Base-by-base conservation (phyloP, 2,329 filamentous ascomycete genomes). In the Fusarium sp. region DNA sequence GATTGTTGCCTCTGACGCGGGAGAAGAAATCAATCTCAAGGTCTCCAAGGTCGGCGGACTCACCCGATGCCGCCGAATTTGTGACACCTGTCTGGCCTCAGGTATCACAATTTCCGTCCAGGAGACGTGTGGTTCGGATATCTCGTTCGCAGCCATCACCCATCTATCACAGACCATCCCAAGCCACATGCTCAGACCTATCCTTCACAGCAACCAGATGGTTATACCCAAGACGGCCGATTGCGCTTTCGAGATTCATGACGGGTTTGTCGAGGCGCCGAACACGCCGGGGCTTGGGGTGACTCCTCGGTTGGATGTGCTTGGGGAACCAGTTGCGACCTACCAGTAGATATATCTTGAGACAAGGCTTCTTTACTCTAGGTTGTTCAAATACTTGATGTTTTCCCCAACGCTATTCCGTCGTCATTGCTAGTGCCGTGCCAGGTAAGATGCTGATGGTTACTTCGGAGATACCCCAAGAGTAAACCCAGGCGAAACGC, bases 111-210 rank as follows among this genome's bases (percentile, higher is more conserved):
- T 70, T 16, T 60, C 40, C 11, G 64, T 70, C 8, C 68, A 70
- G 59, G 68, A 70, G 7, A 67, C 64, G 3, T 47, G 33, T 18
- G 64, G 68, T 6, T 67, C 64, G 5, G 68, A 65, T 8, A 65
- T 71, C 27, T 61, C 60, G 8, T 68, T 71, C 22, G 68, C 65
- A 8, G 60, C 68, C n/a, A 61, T 71, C 36, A 57, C 68, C 8
- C 68, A 68, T 13, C 38, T 71, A 25, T 54, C 31, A 1, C 68
- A 71, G 36, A 71, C 68, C 3, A 50, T 71, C 6, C 68, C 65
- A 2, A 40, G 52, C 18, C 62, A 52, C n/a, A 52, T 61, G 18
- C n/a, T 71, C 29, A 50, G 65, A 6, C 65, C 61, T 14, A 27
- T 71, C 29, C 63, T 70, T 38, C 54, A 60, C 11, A 45, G 60